Base-by-base conservation (phyloP, 495 filamentous ascomycete species). In the Daldinia caldariorum region DNA sequence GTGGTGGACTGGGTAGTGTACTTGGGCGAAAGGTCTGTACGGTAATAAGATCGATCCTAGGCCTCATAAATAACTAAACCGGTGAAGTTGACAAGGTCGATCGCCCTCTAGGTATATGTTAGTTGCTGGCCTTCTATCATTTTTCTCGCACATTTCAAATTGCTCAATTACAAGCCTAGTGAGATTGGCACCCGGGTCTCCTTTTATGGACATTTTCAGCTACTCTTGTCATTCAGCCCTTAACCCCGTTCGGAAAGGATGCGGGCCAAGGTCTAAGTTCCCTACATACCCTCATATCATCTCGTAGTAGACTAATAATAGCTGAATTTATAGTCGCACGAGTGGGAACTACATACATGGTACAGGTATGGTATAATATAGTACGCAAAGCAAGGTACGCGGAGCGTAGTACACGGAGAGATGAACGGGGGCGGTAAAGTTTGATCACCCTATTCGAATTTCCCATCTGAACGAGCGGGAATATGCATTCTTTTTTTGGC, bases 141-240 rank as follows among this genome's bases (percentile, higher is more conserved):
- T 57, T 59, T 47, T 31, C 41, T 29, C 31, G 10, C 20, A 47
- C 16, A 39, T 18, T 22, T 16, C 31, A 26, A 53, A 54, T 38
- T 35, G 8, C 2, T 45, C 38, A 54, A 64, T 65, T 18, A 39
- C 20, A 57, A 41, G 14, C 54, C 32, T 37, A 32, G 29, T 56
- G 43, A 26, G 64, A 67, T 67, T 59, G 55, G 22, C 69, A 57
- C 20, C 16, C 18, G 38, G 9, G 1, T 67, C 55, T 58, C 63
- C 63, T 49, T 41, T 71, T 64, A 41, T 35, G 41, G 41, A 59
- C 38, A 22, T 43, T 67, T 67, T 71, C 69, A 71, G 69, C 69
- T 71, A 38, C 59, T 59, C 2, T 9, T 31, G 34, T 8, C 5
- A 32, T 37, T 31, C 54, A 41, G 47, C 12, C 47, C 55, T 51